A percentile compares a stretch with the other conserved stretches of the same genome.
Conservation (phyloP, 176 grass and related monocot genomes). For the Puccinellia tenuiflora region DNA sequence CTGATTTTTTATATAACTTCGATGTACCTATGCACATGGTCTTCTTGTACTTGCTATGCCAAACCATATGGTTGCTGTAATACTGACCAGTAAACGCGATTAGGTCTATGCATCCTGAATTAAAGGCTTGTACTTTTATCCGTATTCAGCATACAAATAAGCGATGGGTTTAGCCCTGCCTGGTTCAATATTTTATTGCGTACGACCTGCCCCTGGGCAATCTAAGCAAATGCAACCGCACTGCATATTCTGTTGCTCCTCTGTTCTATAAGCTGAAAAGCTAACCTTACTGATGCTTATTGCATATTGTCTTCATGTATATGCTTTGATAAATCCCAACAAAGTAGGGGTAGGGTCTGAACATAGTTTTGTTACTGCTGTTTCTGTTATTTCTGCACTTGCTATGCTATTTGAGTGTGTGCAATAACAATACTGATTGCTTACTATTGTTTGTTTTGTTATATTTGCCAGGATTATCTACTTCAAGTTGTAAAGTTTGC, state of each 20-base stretch:
- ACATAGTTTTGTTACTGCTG: background rate
- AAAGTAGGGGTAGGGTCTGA: background rate
- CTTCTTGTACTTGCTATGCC: background rate
- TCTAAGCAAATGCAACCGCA: background rate
- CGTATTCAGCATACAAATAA: background rate
- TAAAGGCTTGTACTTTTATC: background rate
- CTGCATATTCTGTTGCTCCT: background rate
- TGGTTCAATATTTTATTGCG: background rate
- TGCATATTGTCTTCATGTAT: background rate
- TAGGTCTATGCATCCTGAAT: background rate
- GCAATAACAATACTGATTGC: background rate
- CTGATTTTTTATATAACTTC: background rate
- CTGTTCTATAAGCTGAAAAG: background rate
- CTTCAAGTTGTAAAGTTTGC: conserved; percentile 18
- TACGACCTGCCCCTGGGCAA: background rate
- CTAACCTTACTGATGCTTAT: background rate
- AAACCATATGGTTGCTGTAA: background rate
- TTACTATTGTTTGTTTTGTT: background rate
- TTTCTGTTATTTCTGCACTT: background rate
- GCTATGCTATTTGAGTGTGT: background rate
- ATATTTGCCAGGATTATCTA: conserved; percentile 13
- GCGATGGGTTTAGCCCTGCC: background rate
- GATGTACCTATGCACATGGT: background rate
- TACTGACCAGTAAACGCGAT: background rate
- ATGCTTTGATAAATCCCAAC: background rate